Evolutionary conservation across 345 rosid genomes (phyloP).

Genomic region (Gossypium sturtianum): DNA sequence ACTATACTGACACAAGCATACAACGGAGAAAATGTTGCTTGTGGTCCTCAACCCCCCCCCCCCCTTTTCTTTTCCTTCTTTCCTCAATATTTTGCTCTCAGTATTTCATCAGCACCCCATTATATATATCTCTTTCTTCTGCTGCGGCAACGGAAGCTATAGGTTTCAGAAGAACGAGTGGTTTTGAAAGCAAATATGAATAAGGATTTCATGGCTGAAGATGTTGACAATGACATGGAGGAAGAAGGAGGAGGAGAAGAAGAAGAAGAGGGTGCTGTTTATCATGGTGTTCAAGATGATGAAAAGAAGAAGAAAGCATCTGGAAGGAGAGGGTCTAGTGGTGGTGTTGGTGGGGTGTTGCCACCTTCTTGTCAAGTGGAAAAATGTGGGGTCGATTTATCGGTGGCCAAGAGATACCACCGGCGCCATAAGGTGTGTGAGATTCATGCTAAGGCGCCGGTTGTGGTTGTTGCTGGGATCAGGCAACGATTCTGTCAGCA

Average conservation of each 20-base stretch:
- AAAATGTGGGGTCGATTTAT: constrained; percentile 57
- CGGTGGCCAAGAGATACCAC: constrained; percentile 68
- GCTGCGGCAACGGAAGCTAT: constrained; percentile 32
- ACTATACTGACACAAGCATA: neutral
- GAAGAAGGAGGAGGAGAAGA: constrained; percentile 34
- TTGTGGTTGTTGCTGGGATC: constrained; percentile 50
- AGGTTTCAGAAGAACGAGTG: constrained; percentile 24
- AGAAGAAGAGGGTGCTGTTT: constrained; percentile 16
- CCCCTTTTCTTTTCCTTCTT: neutral
- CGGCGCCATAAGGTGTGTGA: constrained; percentile 87
- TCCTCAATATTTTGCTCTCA: constrained; percentile 13
- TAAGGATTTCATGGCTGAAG: constrained; percentile 35
- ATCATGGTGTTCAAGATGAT: constrained; percentile 23
- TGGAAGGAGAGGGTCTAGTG: constrained; percentile 28
- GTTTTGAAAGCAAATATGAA: constrained; percentile 23
- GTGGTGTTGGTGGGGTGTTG: constrained; percentile 21
- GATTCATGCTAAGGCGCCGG: constrained; percentile 66
- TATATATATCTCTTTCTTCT: constrained; percentile 10
- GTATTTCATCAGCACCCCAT: neutral
- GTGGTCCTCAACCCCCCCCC: constrained; percentile 29
- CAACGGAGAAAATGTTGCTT: constrained; percentile 14
- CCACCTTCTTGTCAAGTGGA: constrained; percentile 62
- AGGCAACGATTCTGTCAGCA: constrained; percentile 86
- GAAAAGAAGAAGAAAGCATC: constrained; percentile 32
- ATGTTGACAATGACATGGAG: constrained; percentile 46